phyloP scores from a whole-genome alignment of 805 yeast species.

The Maudiozyma saulgeensis region DNA sequence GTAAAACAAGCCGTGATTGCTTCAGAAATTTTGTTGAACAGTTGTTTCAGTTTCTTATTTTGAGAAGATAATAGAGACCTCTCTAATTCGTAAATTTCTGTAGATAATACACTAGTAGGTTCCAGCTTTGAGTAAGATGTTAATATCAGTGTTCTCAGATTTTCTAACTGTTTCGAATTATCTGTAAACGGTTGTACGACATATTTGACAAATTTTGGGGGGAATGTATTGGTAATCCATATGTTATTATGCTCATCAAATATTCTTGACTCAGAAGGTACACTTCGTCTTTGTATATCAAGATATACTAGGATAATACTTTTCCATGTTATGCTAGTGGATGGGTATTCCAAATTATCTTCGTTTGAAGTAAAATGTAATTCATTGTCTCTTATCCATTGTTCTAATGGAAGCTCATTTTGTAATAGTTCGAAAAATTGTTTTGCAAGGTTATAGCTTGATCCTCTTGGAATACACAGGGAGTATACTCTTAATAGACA shows the following conservation, averaged over 20 bases:
- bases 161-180: conserved; percentile 16
- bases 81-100: conserved; percentile 6
- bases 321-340: background rate
- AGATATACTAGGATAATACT: conserved; percentile 15
- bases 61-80: conserved; percentile 7
- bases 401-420: conserved; percentile 13
- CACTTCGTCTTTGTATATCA: conserved; percentile 15
- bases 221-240: conserved; percentile 9
- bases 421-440: conserved; percentile 9
- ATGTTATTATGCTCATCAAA: conserved; percentile 4
- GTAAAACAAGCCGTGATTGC: conserved; percentile 11
- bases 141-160: conserved; percentile 11
- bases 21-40: conserved; percentile 11
- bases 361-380: background rate
- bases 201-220: background rate
- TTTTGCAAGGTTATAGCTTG: background rate
- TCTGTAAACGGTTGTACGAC: conserved; percentile 10
- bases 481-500: conserved; percentile 18
- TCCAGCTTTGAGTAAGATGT: conserved; percentile 2
- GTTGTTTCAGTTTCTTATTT: background rate
- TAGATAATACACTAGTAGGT: conserved; percentile 1
- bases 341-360: background rate
- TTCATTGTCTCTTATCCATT: conserved; percentile 10
- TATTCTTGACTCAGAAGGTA: conserved; percentile 1
- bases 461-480: conserved; percentile 6